Conservation (phyloP, 495 filamentous ascomycete species). For the Parathielavia hyrcaniae region DNA sequence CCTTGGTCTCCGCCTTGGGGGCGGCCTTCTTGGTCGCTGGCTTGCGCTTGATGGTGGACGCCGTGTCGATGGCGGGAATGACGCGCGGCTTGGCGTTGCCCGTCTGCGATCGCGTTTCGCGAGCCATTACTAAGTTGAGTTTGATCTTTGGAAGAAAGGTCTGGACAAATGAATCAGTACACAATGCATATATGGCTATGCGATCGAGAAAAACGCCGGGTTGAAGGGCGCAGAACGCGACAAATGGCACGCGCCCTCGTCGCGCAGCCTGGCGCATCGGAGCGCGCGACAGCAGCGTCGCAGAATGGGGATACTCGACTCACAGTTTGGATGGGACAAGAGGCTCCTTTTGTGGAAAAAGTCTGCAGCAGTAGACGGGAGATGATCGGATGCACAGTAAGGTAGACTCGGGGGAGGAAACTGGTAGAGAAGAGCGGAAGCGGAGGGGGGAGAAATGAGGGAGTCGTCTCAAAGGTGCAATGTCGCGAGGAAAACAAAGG, state of each 20-base stretch:
- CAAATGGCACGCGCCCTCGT: not conserved
- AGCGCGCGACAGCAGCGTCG: conserved; percentile 1
- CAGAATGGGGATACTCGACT: not conserved
- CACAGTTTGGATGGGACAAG: not conserved
- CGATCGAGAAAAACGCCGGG: not conserved
- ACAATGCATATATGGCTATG: not conserved
- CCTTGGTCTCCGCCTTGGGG: conserved; percentile 38
- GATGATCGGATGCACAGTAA: not conserved
- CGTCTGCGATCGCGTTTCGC: conserved; percentile 51
- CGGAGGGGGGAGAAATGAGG: not conserved
- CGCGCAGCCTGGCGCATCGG: not conserved
- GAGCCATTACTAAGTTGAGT: conserved; percentile 38
- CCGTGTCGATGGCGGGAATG: conserved; percentile 47
- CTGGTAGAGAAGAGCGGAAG: not conserved
- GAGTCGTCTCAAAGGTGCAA: conserved; percentile 2
- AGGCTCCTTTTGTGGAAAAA: not conserved
- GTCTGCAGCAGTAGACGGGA: not conserved
- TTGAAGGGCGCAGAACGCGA: not conserved
- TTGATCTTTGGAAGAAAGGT: conserved; percentile 17
- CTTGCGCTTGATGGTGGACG: conserved; percentile 44
- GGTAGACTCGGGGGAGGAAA: not conserved
- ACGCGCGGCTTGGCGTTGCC: conserved; percentile 52
- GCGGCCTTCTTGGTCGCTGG: conserved; percentile 35
- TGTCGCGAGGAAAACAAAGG: conserved; percentile 21
- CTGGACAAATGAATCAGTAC: conserved; percentile 14